A percentile compares a stretch with the other conserved stretches of the same genome.
Evolutionary conservation across 495 filamentous ascomycete genomes (phyloP).

Genomic region (Penicillium egyptiacum): DNA sequence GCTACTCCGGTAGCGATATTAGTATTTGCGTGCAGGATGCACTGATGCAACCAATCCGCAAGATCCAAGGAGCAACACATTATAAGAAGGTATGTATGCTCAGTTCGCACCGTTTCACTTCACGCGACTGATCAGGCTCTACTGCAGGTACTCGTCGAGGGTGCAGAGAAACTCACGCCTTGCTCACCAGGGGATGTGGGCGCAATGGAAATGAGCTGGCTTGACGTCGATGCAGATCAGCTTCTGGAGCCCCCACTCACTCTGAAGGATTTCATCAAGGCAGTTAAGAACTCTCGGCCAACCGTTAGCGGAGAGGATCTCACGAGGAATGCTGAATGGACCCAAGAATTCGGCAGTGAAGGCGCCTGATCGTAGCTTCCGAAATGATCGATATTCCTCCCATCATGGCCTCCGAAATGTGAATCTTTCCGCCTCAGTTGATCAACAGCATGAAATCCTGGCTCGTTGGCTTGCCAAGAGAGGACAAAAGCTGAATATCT

Average conservation of each 20-base stretch:
- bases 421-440: neutral
- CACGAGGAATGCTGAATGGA: constrained; percentile 86
- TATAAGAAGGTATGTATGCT: constrained; percentile 77
- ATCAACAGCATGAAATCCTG: neutral
- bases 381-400: neutral
- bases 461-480: neutral
- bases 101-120: constrained; percentile 2
- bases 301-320: constrained; percentile 88
- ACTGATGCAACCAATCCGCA: constrained; percentile 94
- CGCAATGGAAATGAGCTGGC: constrained; percentile 93
- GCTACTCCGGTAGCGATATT: constrained; percentile 95
- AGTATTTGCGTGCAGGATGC: constrained; percentile 95
- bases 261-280: constrained; percentile 92
- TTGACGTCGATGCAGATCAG: constrained; percentile 73
- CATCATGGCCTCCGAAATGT: neutral
- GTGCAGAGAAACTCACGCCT: constrained; percentile 77
- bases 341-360: constrained; percentile 94
- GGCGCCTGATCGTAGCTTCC: constrained; percentile 51
- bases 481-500: neutral
- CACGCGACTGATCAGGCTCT: constrained; percentile 8
- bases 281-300: constrained; percentile 80
- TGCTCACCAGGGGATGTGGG: constrained; percentile 88
- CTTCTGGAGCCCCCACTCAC: constrained; percentile 83
- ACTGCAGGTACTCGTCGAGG: constrained; percentile 67
- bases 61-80: constrained; percentile 97